Base-by-base conservation (phyloP, 1,139 yeast genomes). In the Trichomonascaceae sp. region DNA sequence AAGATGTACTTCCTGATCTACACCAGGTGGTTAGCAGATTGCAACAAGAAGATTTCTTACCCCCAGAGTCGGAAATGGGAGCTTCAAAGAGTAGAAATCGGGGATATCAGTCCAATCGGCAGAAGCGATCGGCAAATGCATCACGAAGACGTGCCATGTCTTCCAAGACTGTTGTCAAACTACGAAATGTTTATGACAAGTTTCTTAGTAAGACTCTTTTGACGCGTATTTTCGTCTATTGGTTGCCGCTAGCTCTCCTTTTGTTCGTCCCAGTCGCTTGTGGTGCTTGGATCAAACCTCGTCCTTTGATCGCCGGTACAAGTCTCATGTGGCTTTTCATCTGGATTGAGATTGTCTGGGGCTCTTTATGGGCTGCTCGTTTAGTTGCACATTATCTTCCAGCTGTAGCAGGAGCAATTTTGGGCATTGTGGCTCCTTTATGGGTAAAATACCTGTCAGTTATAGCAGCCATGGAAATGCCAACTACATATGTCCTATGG, bases 301-400 rank as follows among this genome's bases (percentile, higher is more conserved):
- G 60, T 15, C 69, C 70, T 4, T 17, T 56, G 13, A 55, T 73
- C 7, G 76, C 75, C 36, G 60, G 65, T 18, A 67, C 70, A 17
- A 63, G 70, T 1, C 63, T 73, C 19, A 62, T 68, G 66, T 73
- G 76, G 76, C 57, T 73, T 19, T 73, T 73, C 54, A 70, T 73
- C 47, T 73, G 76, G 76, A 61, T 71, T n/a, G 76, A 73, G 55
- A 67, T 73, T 32, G 72, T 67, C 24, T 73, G 76, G 76, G 74
- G 68, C n/a, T 60, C 74, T 6, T 59, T 71, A 45, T 72, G 70
- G 66, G 57, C 71, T n/a, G 61, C 70, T 13, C 62, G 71, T 24
- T 57, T 71, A 5, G 58, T 70, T 18, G 70, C 75, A 13, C 72
- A 66, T 54, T 57, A 67, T 51, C 53, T 71, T 38, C 76, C 76